Evolutionary conservation across 768 basidiomycete genomes (phyloP).

Genomic region (Mycena olivaceomarginata): DNA sequence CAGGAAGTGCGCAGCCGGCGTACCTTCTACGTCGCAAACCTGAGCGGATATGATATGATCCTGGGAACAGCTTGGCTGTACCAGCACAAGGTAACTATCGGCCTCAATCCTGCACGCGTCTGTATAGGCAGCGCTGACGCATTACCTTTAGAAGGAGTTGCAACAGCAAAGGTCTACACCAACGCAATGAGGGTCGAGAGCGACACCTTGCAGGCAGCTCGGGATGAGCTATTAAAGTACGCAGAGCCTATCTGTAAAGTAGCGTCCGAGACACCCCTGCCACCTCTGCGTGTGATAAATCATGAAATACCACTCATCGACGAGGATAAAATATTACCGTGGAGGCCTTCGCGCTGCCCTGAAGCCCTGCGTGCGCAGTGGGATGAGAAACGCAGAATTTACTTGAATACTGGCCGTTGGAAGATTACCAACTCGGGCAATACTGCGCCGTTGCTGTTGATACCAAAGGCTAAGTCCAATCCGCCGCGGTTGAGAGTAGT

Average conservation of each 20-base stretch:
- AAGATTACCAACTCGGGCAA: background rate
- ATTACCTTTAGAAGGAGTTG: slow-evolving; percentile 34
- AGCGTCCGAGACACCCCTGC: slow-evolving; percentile 45
- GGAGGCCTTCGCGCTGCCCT: slow-evolving; percentile 48
- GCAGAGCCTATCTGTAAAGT: background rate
- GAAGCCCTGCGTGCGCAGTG: slow-evolving; percentile 26
- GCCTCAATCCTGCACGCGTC: slow-evolving; percentile 45
- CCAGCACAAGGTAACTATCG: slow-evolving; percentile 46
- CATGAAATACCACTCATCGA: slow-evolving; percentile 52
- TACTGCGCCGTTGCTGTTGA: no score
- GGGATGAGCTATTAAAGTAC: slow-evolving; percentile 27
- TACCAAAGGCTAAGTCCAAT: no score
- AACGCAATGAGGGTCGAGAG: background rate
- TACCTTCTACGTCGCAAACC: slow-evolving; percentile 51
- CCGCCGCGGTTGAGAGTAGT: no score
- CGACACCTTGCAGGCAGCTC: background rate
- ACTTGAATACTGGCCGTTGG: background rate
- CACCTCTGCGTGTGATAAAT: slow-evolving; percentile 52
- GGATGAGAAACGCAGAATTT: background rate
- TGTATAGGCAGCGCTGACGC: slow-evolving; percentile 19
- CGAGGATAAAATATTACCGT: slow-evolving; percentile 46
- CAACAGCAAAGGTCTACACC: slow-evolving; percentile 16
- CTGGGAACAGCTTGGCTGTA: slow-evolving; percentile 51
- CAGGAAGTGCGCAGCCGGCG: slow-evolving; percentile 33
- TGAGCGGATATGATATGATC: slow-evolving; percentile 54